Base-by-base conservation (phyloP, 345 rosid species). In the Sonneratia alba region DNA sequence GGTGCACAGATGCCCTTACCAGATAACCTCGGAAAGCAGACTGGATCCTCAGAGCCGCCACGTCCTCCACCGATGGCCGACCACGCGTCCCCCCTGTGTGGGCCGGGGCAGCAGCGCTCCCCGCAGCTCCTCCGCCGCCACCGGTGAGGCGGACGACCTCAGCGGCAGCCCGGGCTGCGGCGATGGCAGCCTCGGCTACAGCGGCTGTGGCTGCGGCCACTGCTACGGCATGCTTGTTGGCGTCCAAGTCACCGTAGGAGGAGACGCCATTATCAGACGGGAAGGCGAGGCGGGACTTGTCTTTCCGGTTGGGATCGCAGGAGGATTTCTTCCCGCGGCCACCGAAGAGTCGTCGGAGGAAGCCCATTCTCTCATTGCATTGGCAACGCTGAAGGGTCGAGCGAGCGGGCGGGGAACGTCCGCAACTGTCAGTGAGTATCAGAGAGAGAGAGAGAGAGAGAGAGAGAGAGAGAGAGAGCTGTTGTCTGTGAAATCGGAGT, bases 171-270 rank as follows among this genome's bases (percentile, higher is more conserved):
- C 87, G 91, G 14, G 97, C 98, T 2, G 98, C 96, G 0, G 93
- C 91, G 4, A 92, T 86, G 0, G 99, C 98, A 0, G 97, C 97
- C 76, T 92, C 93, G 13, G 97, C 97, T 3, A 86, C 98, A 0
- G 90, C 97, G 3, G 97, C 93, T 3, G 94, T 91, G 61, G 99
- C 99, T 1, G 94, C 85, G 6, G 98, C 99, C 6, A 95, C 97
- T 3, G 94, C 97, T 73, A 89, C 83, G 22, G 99, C 98, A 64
- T 88, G 97, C 78, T 86, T 84, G 78, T 82, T 83, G 36, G 90
- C 82, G 73, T 92, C 91, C 70, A 82, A 87, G 45, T 67, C 73
- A 36, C 79, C 75, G 71, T 68, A 1, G 61, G 71, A 79, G 13
- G 68, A 27, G 32, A 27, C 45, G 10, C 10, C 45, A 0, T 42